phyloP scores from a whole-genome alignment of 2,329 filamentous ascomycete species.

The Macrophomina phaseolina region DNA sequence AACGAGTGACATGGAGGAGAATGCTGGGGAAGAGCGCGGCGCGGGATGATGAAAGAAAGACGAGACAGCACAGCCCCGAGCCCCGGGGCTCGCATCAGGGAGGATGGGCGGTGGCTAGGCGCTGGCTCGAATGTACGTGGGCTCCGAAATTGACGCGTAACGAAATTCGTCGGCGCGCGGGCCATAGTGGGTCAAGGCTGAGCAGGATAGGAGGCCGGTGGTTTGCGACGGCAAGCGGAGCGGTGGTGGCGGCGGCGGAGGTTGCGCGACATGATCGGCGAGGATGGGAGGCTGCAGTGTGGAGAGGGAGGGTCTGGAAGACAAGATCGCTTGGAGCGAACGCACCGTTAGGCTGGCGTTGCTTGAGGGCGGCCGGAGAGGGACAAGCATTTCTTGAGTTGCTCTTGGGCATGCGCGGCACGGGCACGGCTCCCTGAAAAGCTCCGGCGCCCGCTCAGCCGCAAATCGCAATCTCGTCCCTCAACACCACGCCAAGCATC shows the following conservation, averaged over 20 bases:
- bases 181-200: conserved; percentile 24
- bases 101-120: conserved; percentile 11
- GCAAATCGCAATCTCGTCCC: conserved; percentile 8
- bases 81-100: conserved; percentile 3
- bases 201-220: conserved; percentile 11
- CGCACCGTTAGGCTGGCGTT: conserved; percentile 16
- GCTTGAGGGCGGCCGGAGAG: conserved; percentile 6
- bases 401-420: conserved; percentile 16
- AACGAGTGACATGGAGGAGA: conserved; percentile 27
- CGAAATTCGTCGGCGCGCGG: conserved; percentile 24
- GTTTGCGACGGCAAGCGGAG: not conserved
- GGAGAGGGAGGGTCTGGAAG: not conserved
- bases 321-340: not conserved
- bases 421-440: conserved; percentile 6
- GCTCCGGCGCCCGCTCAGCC: not conserved
- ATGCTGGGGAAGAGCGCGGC: conserved; percentile 22
- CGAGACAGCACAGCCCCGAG: conserved; percentile 15
- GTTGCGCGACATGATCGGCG: conserved; percentile 3
- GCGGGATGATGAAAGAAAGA: conserved; percentile 21
- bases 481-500: conserved; percentile 28
- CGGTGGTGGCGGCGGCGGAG: not conserved
- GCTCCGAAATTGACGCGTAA: conserved; percentile 29
- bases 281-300: not conserved
- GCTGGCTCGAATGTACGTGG: not conserved
- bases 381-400: conserved; percentile 14